Percentiles rank a stretch among this genome's conserved stretches.
phyloP scores from a whole-genome alignment of 2,329 filamentous ascomycete species.

The Rutstroemia sp. region DNA sequence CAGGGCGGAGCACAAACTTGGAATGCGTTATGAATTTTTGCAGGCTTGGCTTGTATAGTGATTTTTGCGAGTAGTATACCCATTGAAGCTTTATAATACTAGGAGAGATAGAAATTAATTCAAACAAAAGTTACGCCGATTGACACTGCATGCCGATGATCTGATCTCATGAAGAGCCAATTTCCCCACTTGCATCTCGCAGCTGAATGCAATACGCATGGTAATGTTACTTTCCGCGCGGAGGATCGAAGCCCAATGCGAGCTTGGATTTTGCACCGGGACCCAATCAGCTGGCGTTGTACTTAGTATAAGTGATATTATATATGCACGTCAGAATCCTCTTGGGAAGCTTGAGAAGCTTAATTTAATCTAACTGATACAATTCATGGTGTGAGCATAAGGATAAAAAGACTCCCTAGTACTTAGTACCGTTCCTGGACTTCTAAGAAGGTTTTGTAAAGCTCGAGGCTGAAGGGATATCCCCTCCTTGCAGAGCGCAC shows the following conservation, averaged over 20 bases:
- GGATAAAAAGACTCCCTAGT: too few relatives aligned
- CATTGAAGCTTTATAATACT: slow-evolving; percentile 8
- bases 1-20: not conserved
- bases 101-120: slow-evolving; percentile 10
- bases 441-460: too few relatives aligned
- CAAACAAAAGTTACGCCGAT: not conserved
- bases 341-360: too few relatives aligned
- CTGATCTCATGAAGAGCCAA: not conserved
- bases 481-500: too few relatives aligned
- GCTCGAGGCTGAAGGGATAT: too few relatives aligned
- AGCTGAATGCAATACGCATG: not conserved
- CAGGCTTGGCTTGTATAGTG: slow-evolving; percentile 9
- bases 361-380: too few relatives aligned
- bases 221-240: not conserved
- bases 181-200: not conserved
- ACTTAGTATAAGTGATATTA: too few relatives aligned
- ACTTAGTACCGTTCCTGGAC: too few relatives aligned
- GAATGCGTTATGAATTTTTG: slow-evolving; percentile 7
- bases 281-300: not conserved
- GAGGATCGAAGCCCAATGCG: slow-evolving; percentile 1
- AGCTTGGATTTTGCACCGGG: not conserved
- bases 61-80: slow-evolving; percentile 11
- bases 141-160: not conserved
- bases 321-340: too few relatives aligned
- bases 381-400: too few relatives aligned